These are phyloP conservation scores for Neobulgaria alba DNA, from an alignment of 2,329 filamentous ascomycete species.

Conservation along the genomic window DNA sequence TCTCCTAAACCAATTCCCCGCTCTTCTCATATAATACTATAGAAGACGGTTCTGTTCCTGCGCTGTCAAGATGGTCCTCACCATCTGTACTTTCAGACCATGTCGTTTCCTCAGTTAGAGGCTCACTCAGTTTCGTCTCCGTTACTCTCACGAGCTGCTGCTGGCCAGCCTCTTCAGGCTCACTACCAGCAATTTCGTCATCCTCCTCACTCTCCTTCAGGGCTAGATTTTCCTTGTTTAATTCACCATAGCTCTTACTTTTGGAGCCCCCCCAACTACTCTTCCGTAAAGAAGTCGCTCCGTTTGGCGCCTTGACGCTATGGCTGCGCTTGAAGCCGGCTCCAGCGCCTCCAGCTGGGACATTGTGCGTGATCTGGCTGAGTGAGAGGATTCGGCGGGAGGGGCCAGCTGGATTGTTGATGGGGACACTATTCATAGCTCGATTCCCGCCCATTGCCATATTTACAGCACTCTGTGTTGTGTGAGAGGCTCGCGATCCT, in stretches of 20 bases:
- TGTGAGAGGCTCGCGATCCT: constrained; percentile 23
- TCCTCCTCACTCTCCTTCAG: constrained; percentile 55
- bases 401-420: constrained; percentile 40
- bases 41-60: not conserved
- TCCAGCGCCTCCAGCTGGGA: constrained; percentile 33
- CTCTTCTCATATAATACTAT: constrained; percentile 21
- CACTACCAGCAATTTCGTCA: constrained; percentile 18
- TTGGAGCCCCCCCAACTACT: constrained; percentile 55
- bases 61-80: constrained; percentile 7
- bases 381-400: constrained; percentile 80
- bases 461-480: constrained; percentile 38
- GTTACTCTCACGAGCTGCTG: constrained; percentile 20
- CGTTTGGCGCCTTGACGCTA: constrained; percentile 58
- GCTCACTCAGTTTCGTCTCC: constrained; percentile 20
- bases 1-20: not conserved
- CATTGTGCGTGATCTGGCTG: constrained; percentile 78
- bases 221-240: constrained; percentile 55
- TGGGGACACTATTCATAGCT: constrained; percentile 19
- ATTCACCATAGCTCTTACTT: constrained; percentile 36
- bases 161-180: constrained; percentile 27
- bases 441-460: constrained; percentile 43
- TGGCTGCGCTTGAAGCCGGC: constrained; percentile 71
- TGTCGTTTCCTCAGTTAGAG: constrained; percentile 22
- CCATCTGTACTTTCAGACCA: constrained; percentile 25
- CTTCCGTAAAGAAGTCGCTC: constrained; percentile 45